These are phyloP conservation scores for Pythium myriotylum DNA, from an alignment of 352 stramenopile genomes.

Conservation along the genomic window DNA sequence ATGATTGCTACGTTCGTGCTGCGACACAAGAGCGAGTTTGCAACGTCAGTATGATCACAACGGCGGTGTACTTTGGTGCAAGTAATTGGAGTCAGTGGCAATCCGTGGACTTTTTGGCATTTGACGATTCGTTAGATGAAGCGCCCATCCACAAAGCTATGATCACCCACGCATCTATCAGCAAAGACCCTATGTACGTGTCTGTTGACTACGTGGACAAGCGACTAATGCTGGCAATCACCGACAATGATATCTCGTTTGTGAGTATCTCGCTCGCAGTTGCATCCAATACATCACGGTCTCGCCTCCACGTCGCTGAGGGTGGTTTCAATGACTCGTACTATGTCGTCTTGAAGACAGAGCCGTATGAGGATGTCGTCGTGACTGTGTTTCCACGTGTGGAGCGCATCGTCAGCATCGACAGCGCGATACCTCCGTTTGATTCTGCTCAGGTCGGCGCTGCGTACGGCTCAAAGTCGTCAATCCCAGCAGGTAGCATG, in stretches of 20 bases:
- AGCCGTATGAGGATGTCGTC: constrained; percentile 66
- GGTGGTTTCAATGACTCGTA: constrained; percentile 85
- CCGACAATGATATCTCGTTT: constrained; percentile 66
- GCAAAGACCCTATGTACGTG: constrained; percentile 50
- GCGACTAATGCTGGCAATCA: constrained; percentile 44
- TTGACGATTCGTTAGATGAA: constrained; percentile 70
- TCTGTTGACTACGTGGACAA: constrained; percentile 33
- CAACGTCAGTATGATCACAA: constrained; percentile 57
- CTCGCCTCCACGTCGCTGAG: constrained; percentile 62
- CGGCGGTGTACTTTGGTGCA: constrained; percentile 53
- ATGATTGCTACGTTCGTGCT: constrained; percentile 56
- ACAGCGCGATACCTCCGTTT: constrained; percentile 26
- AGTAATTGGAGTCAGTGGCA: constrained; percentile 72
- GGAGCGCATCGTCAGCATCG: constrained; percentile 47
- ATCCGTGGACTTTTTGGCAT: constrained; percentile 52
- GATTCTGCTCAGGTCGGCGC: constrained; percentile 29
- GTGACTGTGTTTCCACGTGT: constrained; percentile 42
- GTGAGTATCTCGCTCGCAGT: constrained; percentile 58
- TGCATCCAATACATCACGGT: constrained; percentile 10
- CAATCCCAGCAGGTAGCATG: constrained; percentile 21
- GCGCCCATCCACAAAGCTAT: constrained; percentile 41
- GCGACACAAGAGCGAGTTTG: constrained; percentile 38
- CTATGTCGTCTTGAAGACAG: constrained; percentile 50
- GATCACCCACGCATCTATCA: constrained; percentile 56
- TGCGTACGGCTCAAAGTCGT: background rate